These are phyloP conservation scores for Strombidium stylifer DNA, from an alignment of 73 alveolate species.

Conservation along the genomic window DNA sequence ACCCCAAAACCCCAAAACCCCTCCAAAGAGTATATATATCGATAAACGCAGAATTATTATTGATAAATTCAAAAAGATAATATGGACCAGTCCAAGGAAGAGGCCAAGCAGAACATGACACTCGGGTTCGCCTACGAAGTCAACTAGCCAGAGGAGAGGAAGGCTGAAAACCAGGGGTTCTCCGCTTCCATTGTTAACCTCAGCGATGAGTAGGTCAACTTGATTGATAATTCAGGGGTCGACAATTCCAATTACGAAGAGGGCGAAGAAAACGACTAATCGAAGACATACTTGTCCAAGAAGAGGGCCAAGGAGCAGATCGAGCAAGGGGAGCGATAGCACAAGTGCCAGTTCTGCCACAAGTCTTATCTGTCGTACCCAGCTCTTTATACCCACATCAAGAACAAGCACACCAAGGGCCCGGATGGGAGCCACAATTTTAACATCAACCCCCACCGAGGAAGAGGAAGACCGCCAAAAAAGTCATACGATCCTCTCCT, in stretches of 20 bases:
- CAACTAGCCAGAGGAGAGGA: too few species aligned
- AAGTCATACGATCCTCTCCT: conserved; percentile 10
- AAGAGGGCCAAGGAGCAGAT: conserved; percentile 60
- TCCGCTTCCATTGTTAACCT: too few species aligned
- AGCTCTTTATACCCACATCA: conserved; percentile 95
- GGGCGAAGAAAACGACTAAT: neutral
- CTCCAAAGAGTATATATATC: too few species aligned
- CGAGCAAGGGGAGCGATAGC: conserved; percentile 75
- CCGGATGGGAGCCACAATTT: conserved; percentile 46
- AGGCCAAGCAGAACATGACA: too few species aligned
- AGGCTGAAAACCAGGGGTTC: too few species aligned
- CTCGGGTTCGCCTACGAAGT: too few species aligned
- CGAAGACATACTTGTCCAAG: conserved; percentile 2
- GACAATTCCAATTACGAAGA: neutral
- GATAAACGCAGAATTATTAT: too few species aligned
- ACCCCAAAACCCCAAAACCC: too few species aligned
- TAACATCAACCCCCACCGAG: conserved; percentile 31
- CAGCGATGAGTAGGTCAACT: too few species aligned
- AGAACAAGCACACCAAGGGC: conserved; percentile 82
- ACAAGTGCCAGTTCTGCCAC: conserved; percentile 89
- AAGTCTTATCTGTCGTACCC: conserved; percentile 93
- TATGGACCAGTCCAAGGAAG: too few species aligned
- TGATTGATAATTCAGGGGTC: too few species aligned
- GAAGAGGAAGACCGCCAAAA: conserved; percentile 54
- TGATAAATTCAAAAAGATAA: too few species aligned